A percentile compares a stretch with the other conserved stretches of the same genome.
Conservation (phyloP, 257 asterid species). For the Nicotiana obtusifolia region DNA sequence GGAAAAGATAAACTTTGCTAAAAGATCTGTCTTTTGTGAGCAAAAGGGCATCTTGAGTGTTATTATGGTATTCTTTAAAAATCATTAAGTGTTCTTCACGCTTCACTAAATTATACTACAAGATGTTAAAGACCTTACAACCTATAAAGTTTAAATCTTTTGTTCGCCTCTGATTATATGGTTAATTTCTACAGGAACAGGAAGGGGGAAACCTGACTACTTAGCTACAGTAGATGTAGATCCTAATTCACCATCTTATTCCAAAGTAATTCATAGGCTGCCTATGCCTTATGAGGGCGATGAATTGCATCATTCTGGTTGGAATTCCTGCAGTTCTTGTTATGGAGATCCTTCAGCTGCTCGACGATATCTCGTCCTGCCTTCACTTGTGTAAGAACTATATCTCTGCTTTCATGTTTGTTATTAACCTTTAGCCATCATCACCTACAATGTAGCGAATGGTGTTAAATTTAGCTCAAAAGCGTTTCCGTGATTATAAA, state of each 20-base stretch:
- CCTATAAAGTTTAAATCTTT: background rate
- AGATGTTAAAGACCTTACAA: background rate
- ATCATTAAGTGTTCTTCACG: background rate
- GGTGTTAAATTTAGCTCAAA: background rate
- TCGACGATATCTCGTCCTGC: slow-evolving; percentile 79
- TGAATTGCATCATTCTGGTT: slow-evolving; percentile 93
- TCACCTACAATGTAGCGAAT: background rate
- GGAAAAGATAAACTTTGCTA: background rate
- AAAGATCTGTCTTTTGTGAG: background rate
- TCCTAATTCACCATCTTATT: slow-evolving; percentile 78
- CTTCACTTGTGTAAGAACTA: slow-evolving; percentile 64
- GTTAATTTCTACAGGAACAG: slow-evolving; percentile 45
- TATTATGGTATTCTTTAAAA: background rate
- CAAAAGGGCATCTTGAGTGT: background rate
- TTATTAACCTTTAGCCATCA: background rate
- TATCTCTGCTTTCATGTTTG: background rate
- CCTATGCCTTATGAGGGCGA: slow-evolving; percentile 86
- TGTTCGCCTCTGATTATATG: background rate
- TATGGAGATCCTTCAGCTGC: slow-evolving; percentile 64
- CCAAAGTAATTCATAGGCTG: slow-evolving; percentile 80
- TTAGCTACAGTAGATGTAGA: slow-evolving; percentile 85
- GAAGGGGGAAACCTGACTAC: slow-evolving; percentile 85
- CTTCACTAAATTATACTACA: background rate
- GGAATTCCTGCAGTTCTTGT: slow-evolving; percentile 99
- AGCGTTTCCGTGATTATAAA: background rate